Evolutionary conservation across 2,329 filamentous ascomycete genomes (phyloP).

Genomic region (Ophidiomyces ophidiicola): DNA sequence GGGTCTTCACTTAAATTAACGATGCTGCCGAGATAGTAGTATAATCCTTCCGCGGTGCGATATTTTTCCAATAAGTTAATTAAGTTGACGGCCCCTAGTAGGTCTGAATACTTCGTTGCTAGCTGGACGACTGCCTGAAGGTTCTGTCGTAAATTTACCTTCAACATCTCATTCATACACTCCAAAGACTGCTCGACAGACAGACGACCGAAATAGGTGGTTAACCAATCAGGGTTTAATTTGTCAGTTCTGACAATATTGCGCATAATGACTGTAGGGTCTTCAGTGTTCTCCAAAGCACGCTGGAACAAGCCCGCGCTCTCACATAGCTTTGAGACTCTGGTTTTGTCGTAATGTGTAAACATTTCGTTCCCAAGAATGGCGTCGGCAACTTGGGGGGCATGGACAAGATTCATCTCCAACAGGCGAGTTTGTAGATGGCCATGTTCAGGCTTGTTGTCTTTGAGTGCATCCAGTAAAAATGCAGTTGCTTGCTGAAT

Average conservation of each 20-base stretch:
- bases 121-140: constrained; percentile 89
- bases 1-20: constrained; percentile 92
- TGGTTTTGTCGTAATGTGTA: constrained; percentile 83
- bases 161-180: constrained; percentile 91
- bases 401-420: constrained; percentile 96
- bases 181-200: constrained; percentile 92
- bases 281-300: constrained; percentile 89
- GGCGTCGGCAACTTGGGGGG: constrained; percentile 92
- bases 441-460: constrained; percentile 86
- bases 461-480: constrained; percentile 85
- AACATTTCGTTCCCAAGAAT: constrained; percentile 99
- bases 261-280: constrained; percentile 79
- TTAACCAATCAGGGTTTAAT: constrained; percentile 80
- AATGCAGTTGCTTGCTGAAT: constrained; percentile 97
- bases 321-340: constrained; percentile 84
- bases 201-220: constrained; percentile 83
- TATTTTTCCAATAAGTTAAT: constrained; percentile 97
- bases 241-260: constrained; percentile 72
- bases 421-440: constrained; percentile 86
- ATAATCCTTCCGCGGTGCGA: constrained; percentile 89
- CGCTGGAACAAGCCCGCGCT: constrained; percentile 76
- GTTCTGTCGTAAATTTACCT: constrained; percentile 92
- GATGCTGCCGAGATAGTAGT: constrained; percentile 95
- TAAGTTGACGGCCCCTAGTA: constrained; percentile 72
- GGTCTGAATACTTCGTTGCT: constrained; percentile 93